Conservation (phyloP, 2,329 filamentous ascomycete genomes). For the Tolypocladium tundrense region DNA sequence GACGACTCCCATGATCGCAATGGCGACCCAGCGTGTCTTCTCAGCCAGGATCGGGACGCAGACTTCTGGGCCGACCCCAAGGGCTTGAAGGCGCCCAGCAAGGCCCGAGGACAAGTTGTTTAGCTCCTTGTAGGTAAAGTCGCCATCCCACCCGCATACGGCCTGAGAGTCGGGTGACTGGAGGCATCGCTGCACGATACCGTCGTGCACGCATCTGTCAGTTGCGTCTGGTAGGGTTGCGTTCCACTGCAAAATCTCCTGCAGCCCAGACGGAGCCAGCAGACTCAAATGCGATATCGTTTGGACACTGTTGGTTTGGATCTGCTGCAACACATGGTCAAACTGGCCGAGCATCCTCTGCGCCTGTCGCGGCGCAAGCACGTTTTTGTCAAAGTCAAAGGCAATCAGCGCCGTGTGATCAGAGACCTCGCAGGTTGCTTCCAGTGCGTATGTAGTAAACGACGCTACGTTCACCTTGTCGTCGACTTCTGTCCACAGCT, state of each 20-base stretch:
- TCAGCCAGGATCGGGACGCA: slow-evolving; percentile 22
- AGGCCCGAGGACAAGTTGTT: slow-evolving; percentile 3
- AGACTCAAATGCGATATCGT: neutral
- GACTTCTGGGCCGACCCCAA: neutral
- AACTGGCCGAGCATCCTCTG: neutral
- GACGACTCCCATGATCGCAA: slow-evolving; percentile 21
- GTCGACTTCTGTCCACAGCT: neutral
- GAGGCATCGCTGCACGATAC: slow-evolving; percentile 24
- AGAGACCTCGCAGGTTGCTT: slow-evolving; percentile 1
- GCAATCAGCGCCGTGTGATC: neutral
- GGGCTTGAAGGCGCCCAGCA: slow-evolving; percentile 3
- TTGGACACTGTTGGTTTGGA: neutral
- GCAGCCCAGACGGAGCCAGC: neutral
- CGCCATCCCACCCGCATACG: slow-evolving; percentile 34
- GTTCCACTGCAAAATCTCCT: slow-evolving; percentile 15
- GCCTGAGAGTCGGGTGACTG: slow-evolving; percentile 21
- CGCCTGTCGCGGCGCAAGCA: neutral
- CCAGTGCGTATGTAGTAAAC: slow-evolving; percentile 3
- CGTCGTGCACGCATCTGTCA: slow-evolving; percentile 26
- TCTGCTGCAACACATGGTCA: neutral
- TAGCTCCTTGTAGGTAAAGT: slow-evolving; percentile 30
- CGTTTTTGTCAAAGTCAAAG: neutral
- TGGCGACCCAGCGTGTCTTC: slow-evolving; percentile 23
- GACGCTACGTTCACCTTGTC: neutral
- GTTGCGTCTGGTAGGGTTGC: slow-evolving; percentile 2